Percentiles rank a stretch among this genome's conserved stretches.
Conservation (phyloP, 306 rosid species). For the Prunus salicina region DNA sequence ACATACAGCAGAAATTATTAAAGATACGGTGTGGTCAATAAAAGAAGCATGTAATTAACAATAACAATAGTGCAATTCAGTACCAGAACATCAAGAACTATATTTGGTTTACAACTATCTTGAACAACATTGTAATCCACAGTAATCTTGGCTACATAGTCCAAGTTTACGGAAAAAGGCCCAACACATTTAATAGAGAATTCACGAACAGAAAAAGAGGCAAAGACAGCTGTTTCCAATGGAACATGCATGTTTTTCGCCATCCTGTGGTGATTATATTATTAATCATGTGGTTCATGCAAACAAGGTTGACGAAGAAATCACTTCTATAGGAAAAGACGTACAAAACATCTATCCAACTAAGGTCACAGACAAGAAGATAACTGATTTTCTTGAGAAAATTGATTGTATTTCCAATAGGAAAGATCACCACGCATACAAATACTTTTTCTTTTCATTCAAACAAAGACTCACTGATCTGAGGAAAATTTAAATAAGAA, state of each 20-base stretch:
- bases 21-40: background rate
- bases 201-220: background rate
- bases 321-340: background rate
- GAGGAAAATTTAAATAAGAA: background rate
- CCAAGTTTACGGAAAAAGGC: background rate
- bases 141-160: background rate
- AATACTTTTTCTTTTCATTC: background rate
- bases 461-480: background rate
- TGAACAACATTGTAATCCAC: background rate
- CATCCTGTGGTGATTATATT: too few relatives aligned
- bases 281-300: background rate
- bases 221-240: background rate
- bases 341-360: background rate
- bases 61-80: background rate
- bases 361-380: background rate
- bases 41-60: background rate
- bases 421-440: background rate
- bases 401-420: background rate
- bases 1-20: background rate
- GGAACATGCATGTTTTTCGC: background rate
- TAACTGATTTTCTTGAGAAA: background rate
- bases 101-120: background rate
- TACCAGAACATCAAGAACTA: background rate
- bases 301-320: background rate
- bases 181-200: background rate